Base-by-base conservation (phyloP, 2,329 filamentous ascomycete species). In the Fusarium buharicum region DNA sequence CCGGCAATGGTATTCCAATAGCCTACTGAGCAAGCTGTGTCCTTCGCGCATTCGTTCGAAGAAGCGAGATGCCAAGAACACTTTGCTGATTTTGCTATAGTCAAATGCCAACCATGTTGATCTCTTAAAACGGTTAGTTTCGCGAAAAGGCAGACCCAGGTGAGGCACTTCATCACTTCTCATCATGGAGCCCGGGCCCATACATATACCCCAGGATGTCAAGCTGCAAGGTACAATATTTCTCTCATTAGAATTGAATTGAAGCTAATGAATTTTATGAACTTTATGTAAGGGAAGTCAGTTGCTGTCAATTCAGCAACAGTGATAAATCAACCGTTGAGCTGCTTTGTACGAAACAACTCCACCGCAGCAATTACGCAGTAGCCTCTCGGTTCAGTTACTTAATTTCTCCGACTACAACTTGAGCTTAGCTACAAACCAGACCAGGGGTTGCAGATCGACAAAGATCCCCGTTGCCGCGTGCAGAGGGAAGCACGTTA, bases 361-460 rank as follows among this genome's bases (percentile, higher is more conserved):
- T 11, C n/a, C 12, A 37, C 14, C 17, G 20, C 6, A 37, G 36
- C 17, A 37, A 13, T 9, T 18, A 36, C 41, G 17, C 41, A 37
- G 54, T 51, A 7, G 22, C 22, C 31, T 22, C 34, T 9, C 17
- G 24, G 16, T 54, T 8, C 24, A 34, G 28, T 33, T 37, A 13
- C 30, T 16, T 24, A 6, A 12, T 12, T 22, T 28, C 8, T 18
- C 17, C n/a, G 17, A 52, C 13, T 18, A 13, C n/a, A 36, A 8
- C 8, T 8, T 37, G 13, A 24, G 13, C 40, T 37, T 43, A 28
- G 37, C 31, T 30, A n/a, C n/a, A n/a, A n/a, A n/a, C 53, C 20
- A 24, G 49, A 41, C 47, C 47, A 36, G 24, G 52, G 51, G 33
- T 47, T 41, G 14, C 16, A 55, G 60, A 64, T 64, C 56, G 44